A percentile compares a stretch with the other conserved stretches of the same genome.
phyloP scores from a whole-genome alignment of 1,284 basidiomycete genomes.

The Ceratobasidium sp. region DNA sequence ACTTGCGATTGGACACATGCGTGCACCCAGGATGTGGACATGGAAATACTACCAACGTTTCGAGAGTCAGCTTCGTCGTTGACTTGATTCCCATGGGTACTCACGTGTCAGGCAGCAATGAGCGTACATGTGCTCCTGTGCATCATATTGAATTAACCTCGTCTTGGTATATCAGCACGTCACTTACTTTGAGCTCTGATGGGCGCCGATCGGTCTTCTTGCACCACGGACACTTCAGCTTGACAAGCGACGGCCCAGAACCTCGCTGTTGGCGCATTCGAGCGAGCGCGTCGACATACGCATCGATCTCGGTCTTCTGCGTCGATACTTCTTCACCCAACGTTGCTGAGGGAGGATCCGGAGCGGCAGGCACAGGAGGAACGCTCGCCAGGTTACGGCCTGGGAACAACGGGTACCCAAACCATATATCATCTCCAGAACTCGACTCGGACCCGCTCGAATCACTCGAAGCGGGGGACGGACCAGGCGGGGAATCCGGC shows the following conservation, averaged over 20 bases:
- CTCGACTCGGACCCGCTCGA: conserved; percentile 2
- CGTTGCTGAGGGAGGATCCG: neutral
- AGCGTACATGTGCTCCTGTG: conserved; percentile 1
- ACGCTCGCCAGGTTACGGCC: neutral
- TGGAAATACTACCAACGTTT: neutral
- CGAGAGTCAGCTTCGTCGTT: neutral
- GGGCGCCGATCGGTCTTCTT: neutral
- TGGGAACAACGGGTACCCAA: neutral
- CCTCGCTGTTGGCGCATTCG: neutral
- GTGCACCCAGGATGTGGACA: neutral
- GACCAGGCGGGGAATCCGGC: neutral
- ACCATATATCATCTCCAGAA: neutral
- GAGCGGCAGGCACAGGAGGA: neutral
- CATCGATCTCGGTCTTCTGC: neutral
- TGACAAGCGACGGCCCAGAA: neutral
- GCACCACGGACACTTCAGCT: conserved; percentile 1
- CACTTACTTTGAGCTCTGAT: conserved; percentile 4
- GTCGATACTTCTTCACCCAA: neutral
- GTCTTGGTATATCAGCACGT: neutral
- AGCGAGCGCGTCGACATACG: neutral
- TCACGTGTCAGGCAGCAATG: neutral
- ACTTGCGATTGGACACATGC: neutral
- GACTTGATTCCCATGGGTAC: neutral
- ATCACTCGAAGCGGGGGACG: conserved; percentile 8
- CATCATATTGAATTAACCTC: neutral